Evolutionary conservation across 2,329 filamentous ascomycete species (phyloP).

Genomic region (Sclerotinia spermophila): DNA sequence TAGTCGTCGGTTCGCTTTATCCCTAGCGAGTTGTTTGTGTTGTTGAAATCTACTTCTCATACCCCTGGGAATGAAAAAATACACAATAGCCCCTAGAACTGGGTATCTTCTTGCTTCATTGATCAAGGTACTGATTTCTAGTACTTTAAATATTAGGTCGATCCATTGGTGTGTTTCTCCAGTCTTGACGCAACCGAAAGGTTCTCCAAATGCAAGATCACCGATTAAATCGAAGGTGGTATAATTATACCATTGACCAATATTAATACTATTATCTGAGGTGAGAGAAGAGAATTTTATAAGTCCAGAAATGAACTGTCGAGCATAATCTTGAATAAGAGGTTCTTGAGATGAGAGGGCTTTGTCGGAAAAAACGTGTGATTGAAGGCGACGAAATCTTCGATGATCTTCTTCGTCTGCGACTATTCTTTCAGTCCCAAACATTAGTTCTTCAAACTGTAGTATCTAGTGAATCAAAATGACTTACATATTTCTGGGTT

Average conservation of each 20-base stretch:
- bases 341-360: conserved; percentile 36
- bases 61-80: not conserved
- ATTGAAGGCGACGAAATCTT: conserved; percentile 33
- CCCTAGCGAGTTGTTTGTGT: not conserved
- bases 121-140: not conserved
- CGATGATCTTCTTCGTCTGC: conserved; percentile 27
- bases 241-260: conserved; percentile 39
- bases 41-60: rapidly evolving
- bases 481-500: not conserved
- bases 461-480: not conserved
- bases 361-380: conserved; percentile 36
- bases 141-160: not conserved
- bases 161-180: conserved; percentile 9
- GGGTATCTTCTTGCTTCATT: not conserved
- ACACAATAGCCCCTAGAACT: not conserved
- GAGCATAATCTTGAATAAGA: conserved; percentile 11
- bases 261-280: not conserved
- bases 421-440: not conserved
- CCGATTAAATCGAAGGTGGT: conserved; percentile 41
- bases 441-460: not conserved
- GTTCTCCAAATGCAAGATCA: conserved; percentile 45
- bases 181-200: conserved; percentile 37
- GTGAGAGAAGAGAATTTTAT: conserved; percentile 4
- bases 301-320: conserved; percentile 10
- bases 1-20: conserved; percentile 6